Percentiles rank a stretch among this genome's conserved stretches.
Evolutionary conservation across 2,329 filamentous ascomycete species (phyloP).

Genomic region (Verticillium longisporum): DNA sequence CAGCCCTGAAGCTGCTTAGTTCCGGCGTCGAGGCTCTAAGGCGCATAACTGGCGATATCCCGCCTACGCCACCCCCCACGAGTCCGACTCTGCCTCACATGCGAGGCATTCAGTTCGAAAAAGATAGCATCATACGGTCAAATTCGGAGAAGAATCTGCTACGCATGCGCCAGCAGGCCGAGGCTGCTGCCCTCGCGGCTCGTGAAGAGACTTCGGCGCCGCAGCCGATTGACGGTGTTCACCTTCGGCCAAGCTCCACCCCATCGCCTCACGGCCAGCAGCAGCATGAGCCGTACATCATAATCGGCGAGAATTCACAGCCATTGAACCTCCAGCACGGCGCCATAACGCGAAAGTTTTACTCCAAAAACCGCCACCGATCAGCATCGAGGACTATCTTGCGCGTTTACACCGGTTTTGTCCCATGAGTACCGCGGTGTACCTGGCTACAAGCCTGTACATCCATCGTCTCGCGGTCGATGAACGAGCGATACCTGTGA

Average conservation of each 20-base stretch:
- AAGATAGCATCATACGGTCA: conserved; percentile 51
- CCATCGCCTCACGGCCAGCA: conserved; percentile 14
- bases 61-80: conserved; percentile 67
- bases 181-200: conserved; percentile 14
- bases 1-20: conserved; percentile 74
- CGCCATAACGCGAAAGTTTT: conserved; percentile 87
- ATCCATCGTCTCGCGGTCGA: conserved; percentile 75
- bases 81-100: conserved; percentile 58
- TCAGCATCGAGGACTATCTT: conserved; percentile 78
- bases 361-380: conserved; percentile 82
- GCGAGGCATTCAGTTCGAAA: conserved; percentile 56
- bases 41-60: conserved; percentile 68
- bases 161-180: conserved; percentile 33
- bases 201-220: conserved; percentile 9
- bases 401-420: conserved; percentile 83
- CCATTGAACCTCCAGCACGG: conserved; percentile 72
- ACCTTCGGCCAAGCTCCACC: conserved; percentile 30
- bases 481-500: conserved; percentile 73
- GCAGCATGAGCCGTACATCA: conserved; percentile 44
- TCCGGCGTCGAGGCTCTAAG: conserved; percentile 65
- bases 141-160: conserved; percentile 49
- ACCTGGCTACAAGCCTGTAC: conserved; percentile 82
- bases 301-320: conserved; percentile 64
- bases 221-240: conserved; percentile 48
- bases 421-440: conserved; percentile 89